Evolutionary conservation across 192 early-diverging fungal species (phyloP), one percentile per base, ranked within the genome.

Genomic region (Chytriomyces sp.): DNA sequence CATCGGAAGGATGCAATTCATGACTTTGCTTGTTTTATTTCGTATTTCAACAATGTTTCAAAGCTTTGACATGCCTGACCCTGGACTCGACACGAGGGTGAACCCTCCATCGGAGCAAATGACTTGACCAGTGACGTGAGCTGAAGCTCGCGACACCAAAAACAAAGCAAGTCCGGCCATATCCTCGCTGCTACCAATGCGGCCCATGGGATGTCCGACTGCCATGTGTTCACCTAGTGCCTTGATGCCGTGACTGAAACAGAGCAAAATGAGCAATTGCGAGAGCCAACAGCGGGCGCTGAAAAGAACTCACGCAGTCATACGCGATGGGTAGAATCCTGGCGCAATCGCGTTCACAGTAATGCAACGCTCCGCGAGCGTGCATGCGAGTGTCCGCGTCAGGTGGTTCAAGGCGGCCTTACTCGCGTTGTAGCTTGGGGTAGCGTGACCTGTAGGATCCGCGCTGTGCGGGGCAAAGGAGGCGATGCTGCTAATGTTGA

Each of bases 81-180:
- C 44, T 30, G 64, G 74, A 4, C 22, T 54, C 7, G 38, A 41
- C 17, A 44, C 68, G 26, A 82, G 39, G 30, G 78, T 78, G 8
- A 55, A 73, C 7, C 95, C 95, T 59, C 95, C 95, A 78, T 97
- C 95, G 36, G 93, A 87, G 5, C 88, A 76, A 75, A 97, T 93
- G 5, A 94, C 77, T 33, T 88, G 85, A 25, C 95, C 95, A 17
- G 88, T 94, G 38, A 93, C 80, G 71, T 95, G 94, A 17, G 91
- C 87, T 34, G 90, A 90, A 3, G 91, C 94, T 4, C 81, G 70
- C 25, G 86, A 88, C 3, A 88, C 85, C 64, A 96, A 77, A 74
- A 91, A 98, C 28, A 98, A 78, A 28, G 89, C 86, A 1, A 92
- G 81, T 22, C 91, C 96, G 52, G 92, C 94, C 83, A 97, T 91